Percentiles rank a stretch among this genome's conserved stretches.
These are phyloP conservation scores for Puccinellia tenuiflora DNA, from an alignment of 176 grass and related monocot species.

Conservation along the genomic window DNA sequence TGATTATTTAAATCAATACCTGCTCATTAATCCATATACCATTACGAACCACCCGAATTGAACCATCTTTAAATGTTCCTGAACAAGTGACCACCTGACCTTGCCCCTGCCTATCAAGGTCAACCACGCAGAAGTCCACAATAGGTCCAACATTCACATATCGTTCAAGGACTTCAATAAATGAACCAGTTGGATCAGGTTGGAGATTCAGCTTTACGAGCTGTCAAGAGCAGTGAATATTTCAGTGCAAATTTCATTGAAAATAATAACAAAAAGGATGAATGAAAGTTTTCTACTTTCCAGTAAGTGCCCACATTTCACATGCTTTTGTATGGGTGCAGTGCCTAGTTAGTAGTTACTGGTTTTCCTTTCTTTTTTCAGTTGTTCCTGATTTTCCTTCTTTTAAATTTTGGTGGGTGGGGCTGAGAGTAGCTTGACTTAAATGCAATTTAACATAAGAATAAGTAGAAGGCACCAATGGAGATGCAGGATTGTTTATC, in stretches of 20 bases:
- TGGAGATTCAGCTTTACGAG: conserved; percentile 94
- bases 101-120: conserved; percentile 95
- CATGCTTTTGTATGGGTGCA: neutral
- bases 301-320: neutral
- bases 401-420: neutral
- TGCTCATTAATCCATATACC: conserved; percentile 94
- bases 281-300: neutral
- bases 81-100: conserved; percentile 95
- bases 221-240: conserved; percentile 36
- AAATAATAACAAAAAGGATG: conserved; percentile 4
- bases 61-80: conserved; percentile 93
- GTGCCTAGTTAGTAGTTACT: neutral
- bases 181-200: conserved; percentile 84
- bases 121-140: conserved; percentile 91
- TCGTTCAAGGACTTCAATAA: conserved; percentile 82
- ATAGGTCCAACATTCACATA: conserved; percentile 97
- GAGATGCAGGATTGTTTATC: neutral
- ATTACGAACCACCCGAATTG: conserved; percentile 83
- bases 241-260: neutral
- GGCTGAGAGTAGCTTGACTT: neutral
- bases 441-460: neutral
- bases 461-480: neutral
- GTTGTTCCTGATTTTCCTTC: neutral
- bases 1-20: conserved; percentile 34
- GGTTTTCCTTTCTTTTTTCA: neutral